These are phyloP conservation scores for Zygoascus ofunaensis DNA, from an alignment of 805 yeast genomes.

Conservation along the genomic window DNA sequence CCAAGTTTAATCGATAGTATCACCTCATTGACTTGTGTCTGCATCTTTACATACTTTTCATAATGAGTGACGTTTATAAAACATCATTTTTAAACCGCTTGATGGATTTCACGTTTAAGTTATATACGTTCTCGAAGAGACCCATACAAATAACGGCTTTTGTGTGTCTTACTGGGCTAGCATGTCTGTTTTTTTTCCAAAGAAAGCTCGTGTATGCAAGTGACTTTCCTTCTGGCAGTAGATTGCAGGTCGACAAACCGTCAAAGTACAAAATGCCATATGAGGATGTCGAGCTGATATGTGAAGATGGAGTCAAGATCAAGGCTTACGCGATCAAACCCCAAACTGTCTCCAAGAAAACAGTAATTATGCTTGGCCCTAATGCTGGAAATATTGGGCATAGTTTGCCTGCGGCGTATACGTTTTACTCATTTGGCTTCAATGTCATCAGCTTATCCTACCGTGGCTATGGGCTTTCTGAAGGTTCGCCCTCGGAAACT, in stretches of 20 bases:
- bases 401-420: conserved; percentile 67
- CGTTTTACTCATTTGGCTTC: conserved; percentile 56
- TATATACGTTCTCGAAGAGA: not conserved
- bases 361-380: conserved; percentile 74
- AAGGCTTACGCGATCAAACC: conserved; percentile 49
- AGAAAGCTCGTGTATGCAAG: conserved; percentile 74
- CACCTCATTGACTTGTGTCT: too few relatives aligned
- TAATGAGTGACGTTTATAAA: too few relatives aligned
- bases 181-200: conserved; percentile 35
- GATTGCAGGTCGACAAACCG: conserved; percentile 66
- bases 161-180: conserved; percentile 9
- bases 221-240: conserved; percentile 60
- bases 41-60: too few relatives aligned
- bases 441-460: conserved; percentile 82
- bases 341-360: conserved; percentile 43
- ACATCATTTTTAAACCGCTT: too few relatives aligned
- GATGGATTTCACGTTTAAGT: too few relatives aligned
- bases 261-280: conserved; percentile 56
- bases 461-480: conserved; percentile 80
- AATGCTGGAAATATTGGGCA: conserved; percentile 97
- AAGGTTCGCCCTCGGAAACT: conserved; percentile 64
- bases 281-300: conserved; percentile 49
- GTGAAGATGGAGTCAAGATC: conserved; percentile 61
- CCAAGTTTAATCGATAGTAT: too few relatives aligned
- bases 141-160: not conserved